Base-by-base conservation (phyloP, 2,329 filamentous ascomycete species). In the Xylariaceae sp. region DNA sequence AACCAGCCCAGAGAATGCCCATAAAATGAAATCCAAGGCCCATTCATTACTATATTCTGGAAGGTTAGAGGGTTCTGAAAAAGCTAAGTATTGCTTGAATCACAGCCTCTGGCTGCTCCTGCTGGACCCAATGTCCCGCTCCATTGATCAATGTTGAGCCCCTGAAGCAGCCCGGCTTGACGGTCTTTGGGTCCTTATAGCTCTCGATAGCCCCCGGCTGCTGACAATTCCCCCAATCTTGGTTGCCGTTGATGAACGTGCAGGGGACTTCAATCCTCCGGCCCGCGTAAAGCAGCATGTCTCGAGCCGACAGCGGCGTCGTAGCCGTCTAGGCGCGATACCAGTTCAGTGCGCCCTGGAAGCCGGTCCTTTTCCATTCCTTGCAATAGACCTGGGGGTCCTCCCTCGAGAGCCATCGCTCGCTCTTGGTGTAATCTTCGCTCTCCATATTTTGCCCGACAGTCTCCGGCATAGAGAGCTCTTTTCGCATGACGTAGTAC, bases 111-210 rank as follows among this genome's bases (percentile, higher is more conserved):
- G 84, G 80, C 65, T 83, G 76, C 67, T 89, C 85, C 68, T 88
- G 84, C 64, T 87, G 85, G 29, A 86, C 80, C 86, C 86, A 89
- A 72, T 89, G 87, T 0, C 86, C 86, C 4, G 84, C 85, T 0
- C 78, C 77, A 13, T 85, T 77, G 10, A 89, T 72, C 15, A 85
- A 70, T 43, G 66, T 77, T 27, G 74, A 68, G 0, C 81, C 81
- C 43, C 74, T 73, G 64, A 83, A 87, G 53, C 79, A 76, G 0
- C 62, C 65, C 15, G 60, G 41, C 21, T 69, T 72, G 58, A 83
- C 86, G 0, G 74, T 74, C 6, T 75, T 70, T 5, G 73, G 73
- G 68, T 84, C 81, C 23, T 75, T 55, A 10, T 73, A 67, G 16
- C 66, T 77, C 64, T 88, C 83, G 4, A 89, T 65, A 0, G 79